These are phyloP conservation scores for Clarireedia sp. DNA, from an alignment of 2,329 filamentous ascomycete genomes.

Conservation along the genomic window DNA sequence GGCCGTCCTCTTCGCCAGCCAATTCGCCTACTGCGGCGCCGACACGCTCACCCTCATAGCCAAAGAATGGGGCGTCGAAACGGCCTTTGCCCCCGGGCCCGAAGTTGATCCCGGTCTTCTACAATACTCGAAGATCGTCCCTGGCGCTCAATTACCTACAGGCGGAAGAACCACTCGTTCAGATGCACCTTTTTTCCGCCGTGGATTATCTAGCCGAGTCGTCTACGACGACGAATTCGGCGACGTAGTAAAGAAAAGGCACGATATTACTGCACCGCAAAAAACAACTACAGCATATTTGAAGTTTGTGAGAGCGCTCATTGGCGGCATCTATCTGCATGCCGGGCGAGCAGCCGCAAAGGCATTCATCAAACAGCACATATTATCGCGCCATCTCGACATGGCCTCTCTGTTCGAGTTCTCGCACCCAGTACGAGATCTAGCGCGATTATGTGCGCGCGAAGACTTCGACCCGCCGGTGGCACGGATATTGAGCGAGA, in stretches of 20 bases:
- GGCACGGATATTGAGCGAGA: slow-evolving; percentile 83
- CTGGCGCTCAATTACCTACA: slow-evolving; percentile 34
- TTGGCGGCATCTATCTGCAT: slow-evolving; percentile 82
- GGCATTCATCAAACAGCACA: slow-evolving; percentile 74
- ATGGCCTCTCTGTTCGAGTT: slow-evolving; percentile 77
- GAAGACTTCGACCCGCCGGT: slow-evolving; percentile 86
- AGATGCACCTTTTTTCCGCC: slow-evolving; percentile 49
- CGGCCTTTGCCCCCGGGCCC: slow-evolving; percentile 74
- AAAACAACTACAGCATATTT: slow-evolving; percentile 48
- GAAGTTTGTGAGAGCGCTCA: slow-evolving; percentile 72
- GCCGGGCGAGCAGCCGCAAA: slow-evolving; percentile 71
- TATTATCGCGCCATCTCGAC: slow-evolving; percentile 72
- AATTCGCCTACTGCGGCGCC: slow-evolving; percentile 75
- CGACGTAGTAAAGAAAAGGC: slow-evolving; percentile 40
- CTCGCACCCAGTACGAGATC: slow-evolving; percentile 72
- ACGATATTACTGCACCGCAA: slow-evolving; percentile 21
- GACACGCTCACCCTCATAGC: slow-evolving; percentile 67
- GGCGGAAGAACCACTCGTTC: slow-evolving; percentile 45
- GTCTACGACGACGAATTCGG: slow-evolving; percentile 83
- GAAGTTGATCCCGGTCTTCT: slow-evolving; percentile 89
- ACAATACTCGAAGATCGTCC: slow-evolving; percentile 56
- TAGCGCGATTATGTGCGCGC: slow-evolving; percentile 72
- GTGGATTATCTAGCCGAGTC: slow-evolving; percentile 67
- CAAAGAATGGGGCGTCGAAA: slow-evolving; percentile 84
- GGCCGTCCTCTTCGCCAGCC: slow-evolving; percentile 75